Conservation (phyloP, 306 rosid species). For the Quercus agrifolia region DNA sequence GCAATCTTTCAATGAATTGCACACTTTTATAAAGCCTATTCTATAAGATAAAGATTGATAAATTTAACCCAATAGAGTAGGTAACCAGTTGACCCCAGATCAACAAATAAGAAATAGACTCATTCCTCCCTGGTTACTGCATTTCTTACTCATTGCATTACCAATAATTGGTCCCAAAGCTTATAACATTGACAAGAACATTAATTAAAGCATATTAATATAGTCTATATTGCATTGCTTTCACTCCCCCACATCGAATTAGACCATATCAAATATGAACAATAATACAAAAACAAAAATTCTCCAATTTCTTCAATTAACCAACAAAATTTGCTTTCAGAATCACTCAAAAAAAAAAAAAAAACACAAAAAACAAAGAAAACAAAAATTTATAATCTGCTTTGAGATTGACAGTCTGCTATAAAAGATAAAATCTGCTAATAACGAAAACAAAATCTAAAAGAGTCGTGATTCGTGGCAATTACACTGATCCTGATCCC, state of each 20-base stretch:
- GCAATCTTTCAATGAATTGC: too few species aligned
- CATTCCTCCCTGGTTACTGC: constrained; percentile 7
- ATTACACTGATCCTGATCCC: constrained; percentile 15
- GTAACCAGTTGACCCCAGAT: neutral
- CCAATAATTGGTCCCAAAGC: constrained; percentile 5
- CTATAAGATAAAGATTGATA: neutral
- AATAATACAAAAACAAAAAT: neutral
- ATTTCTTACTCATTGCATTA: neutral
- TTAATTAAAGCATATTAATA: neutral
- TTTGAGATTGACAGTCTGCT: constrained; percentile 21
- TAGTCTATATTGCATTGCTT: neutral
- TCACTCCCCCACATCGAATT: neutral
- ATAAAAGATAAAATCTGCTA: constrained; percentile 14
- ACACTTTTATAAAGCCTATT: too few species aligned
- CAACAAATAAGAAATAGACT: neutral
- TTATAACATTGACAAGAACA: neutral
- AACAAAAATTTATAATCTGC: neutral
- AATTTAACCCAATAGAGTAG: neutral
- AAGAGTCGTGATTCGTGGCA: constrained; percentile 16
- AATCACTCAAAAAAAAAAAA: too few species aligned
- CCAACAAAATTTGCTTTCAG: neutral
- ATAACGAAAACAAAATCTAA: neutral
- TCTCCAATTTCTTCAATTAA: neutral
- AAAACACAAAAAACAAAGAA: too few species aligned
- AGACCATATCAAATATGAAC: neutral